Percentiles rank a stretch among this genome's conserved stretches.
Evolutionary conservation across 1,284 basidiomycete species (phyloP).

Genomic region (Coniophora puteana): DNA sequence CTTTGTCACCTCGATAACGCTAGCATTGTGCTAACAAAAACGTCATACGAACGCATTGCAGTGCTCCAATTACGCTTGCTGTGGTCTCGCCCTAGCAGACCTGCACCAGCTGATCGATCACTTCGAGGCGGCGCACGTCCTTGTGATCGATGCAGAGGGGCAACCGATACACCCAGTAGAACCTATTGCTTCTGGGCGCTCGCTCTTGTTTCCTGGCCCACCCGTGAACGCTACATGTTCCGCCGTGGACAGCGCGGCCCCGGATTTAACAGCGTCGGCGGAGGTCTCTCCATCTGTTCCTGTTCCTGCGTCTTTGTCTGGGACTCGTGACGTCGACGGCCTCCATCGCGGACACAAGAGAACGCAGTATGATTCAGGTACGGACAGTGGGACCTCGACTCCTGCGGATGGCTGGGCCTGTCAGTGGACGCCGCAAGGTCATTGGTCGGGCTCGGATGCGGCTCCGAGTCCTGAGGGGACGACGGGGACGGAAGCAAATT

Average conservation of each 20-base stretch:
- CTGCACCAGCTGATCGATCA: slow-evolving; percentile 69
- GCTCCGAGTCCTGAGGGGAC: no score
- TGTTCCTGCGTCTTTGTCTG: neutral
- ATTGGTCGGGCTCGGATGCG: no score
- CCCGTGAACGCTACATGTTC: slow-evolving; percentile 8
- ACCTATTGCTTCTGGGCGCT: slow-evolving; percentile 11
- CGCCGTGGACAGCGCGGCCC: no score
- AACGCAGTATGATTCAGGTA: no score
- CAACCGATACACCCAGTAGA: slow-evolving; percentile 19
- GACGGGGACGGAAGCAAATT: no score
- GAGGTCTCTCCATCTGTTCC: no score
- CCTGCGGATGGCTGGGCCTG: no score
- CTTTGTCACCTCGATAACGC: neutral
- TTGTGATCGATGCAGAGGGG: slow-evolving; percentile 33
- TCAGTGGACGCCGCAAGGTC: no score
- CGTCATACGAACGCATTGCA: slow-evolving; percentile 23
- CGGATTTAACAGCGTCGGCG: no score
- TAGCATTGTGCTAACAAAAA: neutral
- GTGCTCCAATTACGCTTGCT: slow-evolving; percentile 67
- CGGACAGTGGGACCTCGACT: no score
- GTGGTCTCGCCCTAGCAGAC: slow-evolving; percentile 54
- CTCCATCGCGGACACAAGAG: neutral
- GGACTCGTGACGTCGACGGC: neutral
- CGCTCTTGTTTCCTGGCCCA: no score
- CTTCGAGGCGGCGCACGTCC: slow-evolving; percentile 57